Conservation (phyloP, 495 filamentous ascomycete species). For the Friedmanniomyces simplex region DNA sequence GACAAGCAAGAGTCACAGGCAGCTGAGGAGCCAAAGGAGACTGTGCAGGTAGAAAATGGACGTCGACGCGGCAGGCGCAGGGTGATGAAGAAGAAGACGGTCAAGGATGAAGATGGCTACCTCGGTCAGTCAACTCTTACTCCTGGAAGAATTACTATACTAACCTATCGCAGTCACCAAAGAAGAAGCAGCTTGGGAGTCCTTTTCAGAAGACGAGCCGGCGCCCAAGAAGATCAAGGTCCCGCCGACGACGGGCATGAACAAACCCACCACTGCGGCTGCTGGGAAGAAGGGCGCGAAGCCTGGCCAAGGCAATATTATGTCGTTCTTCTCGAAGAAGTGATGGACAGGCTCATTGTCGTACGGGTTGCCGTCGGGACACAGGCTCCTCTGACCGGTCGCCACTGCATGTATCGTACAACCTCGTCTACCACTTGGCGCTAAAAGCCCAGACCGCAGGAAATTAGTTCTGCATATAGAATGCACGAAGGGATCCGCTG, state of each 20-base stretch:
- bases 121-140: conserved; percentile 48
- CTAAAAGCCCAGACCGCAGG: too few species aligned
- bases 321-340: conserved; percentile 90
- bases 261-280: conserved; percentile 11
- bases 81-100: conserved; percentile 79
- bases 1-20: conserved; percentile 31
- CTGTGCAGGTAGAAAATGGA: conserved; percentile 45
- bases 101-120: conserved; percentile 90
- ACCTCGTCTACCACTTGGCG: too few species aligned
- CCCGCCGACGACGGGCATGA: conserved; percentile 26
- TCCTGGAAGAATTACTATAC: neutral
- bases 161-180: conserved; percentile 57
- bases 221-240: conserved; percentile 53
- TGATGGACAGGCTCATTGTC: conserved; percentile 19
- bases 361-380: neutral
- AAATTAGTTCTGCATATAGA: too few species aligned
- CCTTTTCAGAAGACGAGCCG: conserved; percentile 88
- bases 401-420: too few species aligned
- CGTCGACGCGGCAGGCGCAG: conserved; percentile 69
- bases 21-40: conserved; percentile 25
- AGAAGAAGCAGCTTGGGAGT: conserved; percentile 84
- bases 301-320: conserved; percentile 74
- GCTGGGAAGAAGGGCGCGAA: conserved; percentile 51
- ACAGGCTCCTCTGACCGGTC: too few species aligned
- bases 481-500: too few species aligned